Evolutionary conservation across 176 grass and related monocot genomes (phyloP).

Genomic region (Saccharum officinarum): DNA sequence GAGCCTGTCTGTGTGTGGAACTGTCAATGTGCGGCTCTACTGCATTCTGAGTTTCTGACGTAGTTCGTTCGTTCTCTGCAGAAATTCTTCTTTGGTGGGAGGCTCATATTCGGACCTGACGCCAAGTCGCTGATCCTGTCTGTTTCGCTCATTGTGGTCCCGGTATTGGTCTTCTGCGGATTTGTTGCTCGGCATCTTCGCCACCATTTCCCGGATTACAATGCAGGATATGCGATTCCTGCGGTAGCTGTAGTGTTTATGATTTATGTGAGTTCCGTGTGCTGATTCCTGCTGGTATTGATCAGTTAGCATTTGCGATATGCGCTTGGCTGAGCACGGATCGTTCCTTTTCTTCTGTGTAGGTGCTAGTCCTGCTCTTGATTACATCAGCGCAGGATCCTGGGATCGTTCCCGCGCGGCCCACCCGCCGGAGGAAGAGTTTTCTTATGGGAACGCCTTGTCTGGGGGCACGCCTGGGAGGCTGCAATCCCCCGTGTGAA

Average conservation of each 20-base stretch:
- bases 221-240: conserved; percentile 67
- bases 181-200: conserved; percentile 71
- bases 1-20: not conserved
- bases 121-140: conserved; percentile 65
- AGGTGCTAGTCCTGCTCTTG: conserved; percentile 69
- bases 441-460: conserved; percentile 54
- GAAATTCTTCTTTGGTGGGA: conserved; percentile 74
- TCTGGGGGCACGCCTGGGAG: conserved; percentile 52
- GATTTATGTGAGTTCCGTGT: conserved; percentile 60
- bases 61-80: conserved; percentile 41
- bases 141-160: conserved; percentile 72
- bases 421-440: conserved; percentile 78
- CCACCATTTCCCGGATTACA: conserved; percentile 63
- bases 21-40: conserved; percentile 6
- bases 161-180: conserved; percentile 74
- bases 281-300: not conserved
- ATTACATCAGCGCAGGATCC: conserved; percentile 80
- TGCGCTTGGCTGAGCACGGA: conserved; percentile 11
- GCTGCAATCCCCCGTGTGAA: conserved; percentile 58
- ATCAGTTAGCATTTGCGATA: not conserved
- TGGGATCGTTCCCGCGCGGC: conserved; percentile 67
- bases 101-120: conserved; percentile 89
- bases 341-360: not conserved
- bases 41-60: not conserved
- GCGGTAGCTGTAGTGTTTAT: conserved; percentile 50